Base-by-base conservation (phyloP, 2,329 filamentous ascomycete genomes). In the Curvularia verruculosa region DNA sequence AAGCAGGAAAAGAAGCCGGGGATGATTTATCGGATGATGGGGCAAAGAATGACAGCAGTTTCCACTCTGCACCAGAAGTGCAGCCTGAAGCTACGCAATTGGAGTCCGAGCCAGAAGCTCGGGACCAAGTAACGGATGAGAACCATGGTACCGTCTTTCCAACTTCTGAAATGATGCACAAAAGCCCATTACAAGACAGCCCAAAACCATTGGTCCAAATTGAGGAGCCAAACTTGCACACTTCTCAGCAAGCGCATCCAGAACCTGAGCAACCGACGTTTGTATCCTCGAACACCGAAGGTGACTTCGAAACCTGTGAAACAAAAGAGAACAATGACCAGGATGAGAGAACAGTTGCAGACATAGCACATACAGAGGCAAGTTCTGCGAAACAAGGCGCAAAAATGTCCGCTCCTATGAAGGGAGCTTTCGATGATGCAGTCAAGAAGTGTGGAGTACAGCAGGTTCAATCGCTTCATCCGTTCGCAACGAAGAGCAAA, bases 401-500 rank as follows among this genome's bases (percentile, higher is more conserved):
- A 39, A 18, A 19, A 10, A 49, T 28, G 21, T 31, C 28, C 5
- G 23, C 51, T 39, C 15, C 52, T 37, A 28, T 29, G 18, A 39
- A 46, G 44, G 15, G 34, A 8, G 15, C 45, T 23, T 39, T 48
- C 8, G 18, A 26, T 9, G 61, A 61, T 2, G 19, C 51, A 3
- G 45, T 21, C 4, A 71, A 68, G 55, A 73, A 70, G 43, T 36
- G 43, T 21, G 67, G 69, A 12, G 59, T 64, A 18, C 66, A 69
- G 34, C 67, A 71, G 40, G 68, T 72, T 1, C 63, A 72, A 40
- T 74, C 72, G 4, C 61, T 75, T 8, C 61, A 64, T 31, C 68
- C 69, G 1, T 75, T 71, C 18, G 69, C 68, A 2, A 72, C 68
- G 41, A 50, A 61, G 1, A 66, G 56, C 23, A 74, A 72, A 49